Conservation (phyloP, 768 basidiomycete genomes). For the Gautieria morchelliformis region DNA sequence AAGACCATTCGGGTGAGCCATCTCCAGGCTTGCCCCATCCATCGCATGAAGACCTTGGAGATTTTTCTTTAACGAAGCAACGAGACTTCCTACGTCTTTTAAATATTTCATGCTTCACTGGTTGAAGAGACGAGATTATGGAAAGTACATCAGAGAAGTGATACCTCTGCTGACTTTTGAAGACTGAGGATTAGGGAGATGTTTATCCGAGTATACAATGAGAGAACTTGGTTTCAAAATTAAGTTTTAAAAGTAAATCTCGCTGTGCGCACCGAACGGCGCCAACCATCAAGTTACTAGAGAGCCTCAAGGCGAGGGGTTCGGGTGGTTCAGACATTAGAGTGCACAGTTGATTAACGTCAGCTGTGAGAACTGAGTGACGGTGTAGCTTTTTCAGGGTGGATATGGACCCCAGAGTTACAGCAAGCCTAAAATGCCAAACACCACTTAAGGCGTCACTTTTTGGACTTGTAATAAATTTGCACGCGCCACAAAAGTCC, state of each 20-base stretch:
- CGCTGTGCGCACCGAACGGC: slow-evolving; percentile 61
- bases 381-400: slow-evolving; percentile 75
- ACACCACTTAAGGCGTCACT: not conserved
- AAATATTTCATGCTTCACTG: slow-evolving; percentile 82
- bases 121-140: not conserved
- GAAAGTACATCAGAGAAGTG: not conserved
- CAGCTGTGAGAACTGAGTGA: slow-evolving; percentile 74
- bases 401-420: slow-evolving; percentile 83
- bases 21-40: slow-evolving; percentile 50
- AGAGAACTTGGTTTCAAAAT: slow-evolving; percentile 11
- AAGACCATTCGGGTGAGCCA: slow-evolving; percentile 50
- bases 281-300: slow-evolving; percentile 84
- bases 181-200: slow-evolving; percentile 23
- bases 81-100: slow-evolving; percentile 72
- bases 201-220: not conserved
- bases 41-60: slow-evolving; percentile 50
- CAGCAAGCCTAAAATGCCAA: slow-evolving; percentile 60
- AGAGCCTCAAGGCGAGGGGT: slow-evolving; percentile 77
- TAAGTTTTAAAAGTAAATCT: slow-evolving; percentile 13
- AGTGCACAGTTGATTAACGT: slow-evolving; percentile 72
- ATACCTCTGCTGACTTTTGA: slow-evolving; percentile 31
- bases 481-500: slow-evolving; percentile 68
- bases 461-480: not conserved
- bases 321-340: slow-evolving; percentile 78
- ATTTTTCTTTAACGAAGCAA: slow-evolving; percentile 67